Conservation (phyloP, 108 stramenopile species). For the Craspedostauros australis region DNA sequence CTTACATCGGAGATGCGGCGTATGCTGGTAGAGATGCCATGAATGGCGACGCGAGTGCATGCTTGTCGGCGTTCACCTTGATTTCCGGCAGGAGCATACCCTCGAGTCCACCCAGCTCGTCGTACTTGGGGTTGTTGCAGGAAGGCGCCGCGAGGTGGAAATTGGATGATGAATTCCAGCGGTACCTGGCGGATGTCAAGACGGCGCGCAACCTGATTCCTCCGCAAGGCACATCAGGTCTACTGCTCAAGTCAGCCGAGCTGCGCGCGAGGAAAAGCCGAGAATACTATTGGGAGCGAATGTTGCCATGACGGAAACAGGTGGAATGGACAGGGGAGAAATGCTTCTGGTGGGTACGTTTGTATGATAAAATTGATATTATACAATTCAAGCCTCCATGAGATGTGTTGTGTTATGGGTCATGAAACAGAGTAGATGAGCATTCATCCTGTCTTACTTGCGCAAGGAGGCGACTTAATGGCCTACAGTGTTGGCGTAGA, state of each 20-base stretch:
- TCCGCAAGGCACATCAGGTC: constrained; percentile 30
- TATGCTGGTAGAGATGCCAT: constrained; percentile 8
- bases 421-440: too few relatives aligned
- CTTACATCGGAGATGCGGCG: constrained; percentile 49
- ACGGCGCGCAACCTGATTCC: constrained; percentile 27
- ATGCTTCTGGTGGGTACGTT: too few relatives aligned
- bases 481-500: too few relatives aligned
- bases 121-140: constrained; percentile 57
- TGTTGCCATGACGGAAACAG: too few relatives aligned
- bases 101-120: constrained; percentile 51
- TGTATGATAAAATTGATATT: too few relatives aligned
- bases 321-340: too few relatives aligned
- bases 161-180: constrained; percentile 50
- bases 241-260: constrained; percentile 25
- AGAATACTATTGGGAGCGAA: too few relatives aligned
- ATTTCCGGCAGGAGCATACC: constrained; percentile 39
- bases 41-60: not conserved
- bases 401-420: too few relatives aligned
- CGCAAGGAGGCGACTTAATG: too few relatives aligned
- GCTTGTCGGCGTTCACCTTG: not conserved
- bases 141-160: constrained; percentile 54
- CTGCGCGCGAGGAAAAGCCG: too few relatives aligned
- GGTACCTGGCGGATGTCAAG: constrained; percentile 22
- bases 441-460: too few relatives aligned
- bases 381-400: too few relatives aligned